Conservation (phyloP, 129 eudicot species). For the Heracleum sosnowskyi region DNA sequence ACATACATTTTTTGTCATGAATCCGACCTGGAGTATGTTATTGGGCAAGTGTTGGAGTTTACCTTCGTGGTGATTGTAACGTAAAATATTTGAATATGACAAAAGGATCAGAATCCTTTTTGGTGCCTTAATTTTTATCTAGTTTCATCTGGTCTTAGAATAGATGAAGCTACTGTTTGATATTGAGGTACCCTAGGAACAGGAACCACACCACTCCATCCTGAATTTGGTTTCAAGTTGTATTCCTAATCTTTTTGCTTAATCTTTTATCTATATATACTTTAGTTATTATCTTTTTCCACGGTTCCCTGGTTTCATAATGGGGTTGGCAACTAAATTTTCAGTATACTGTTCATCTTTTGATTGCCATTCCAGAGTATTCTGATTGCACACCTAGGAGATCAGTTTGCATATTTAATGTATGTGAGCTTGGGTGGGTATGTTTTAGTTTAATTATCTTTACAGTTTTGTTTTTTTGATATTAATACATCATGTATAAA, state of each 20-base stretch:
- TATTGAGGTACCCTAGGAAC: background rate
- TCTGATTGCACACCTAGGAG: background rate
- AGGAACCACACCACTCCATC: background rate
- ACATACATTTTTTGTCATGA: background rate
- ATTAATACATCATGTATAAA: no score
- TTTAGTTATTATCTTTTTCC: background rate
- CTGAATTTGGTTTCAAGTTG: background rate
- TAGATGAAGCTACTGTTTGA: background rate
- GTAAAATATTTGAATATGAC: no score
- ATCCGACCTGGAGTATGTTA: background rate
- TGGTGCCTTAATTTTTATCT: background rate
- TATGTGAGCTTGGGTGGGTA: background rate
- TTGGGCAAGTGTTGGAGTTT: no score
- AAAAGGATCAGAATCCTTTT: no score
- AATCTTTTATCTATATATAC: background rate
- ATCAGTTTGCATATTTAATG: background rate
- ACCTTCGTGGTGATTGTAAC: no score
- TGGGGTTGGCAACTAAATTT: background rate
- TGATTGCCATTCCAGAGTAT: background rate
- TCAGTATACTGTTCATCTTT: no score
- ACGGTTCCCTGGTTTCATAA: background rate
- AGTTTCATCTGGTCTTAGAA: background rate
- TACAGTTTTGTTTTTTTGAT: no score
- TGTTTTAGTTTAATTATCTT: no score
- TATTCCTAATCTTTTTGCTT: background rate